Evolutionary conservation across 2,329 filamentous ascomycete genomes (phyloP).

Genomic region (Penicillium sp.): DNA sequence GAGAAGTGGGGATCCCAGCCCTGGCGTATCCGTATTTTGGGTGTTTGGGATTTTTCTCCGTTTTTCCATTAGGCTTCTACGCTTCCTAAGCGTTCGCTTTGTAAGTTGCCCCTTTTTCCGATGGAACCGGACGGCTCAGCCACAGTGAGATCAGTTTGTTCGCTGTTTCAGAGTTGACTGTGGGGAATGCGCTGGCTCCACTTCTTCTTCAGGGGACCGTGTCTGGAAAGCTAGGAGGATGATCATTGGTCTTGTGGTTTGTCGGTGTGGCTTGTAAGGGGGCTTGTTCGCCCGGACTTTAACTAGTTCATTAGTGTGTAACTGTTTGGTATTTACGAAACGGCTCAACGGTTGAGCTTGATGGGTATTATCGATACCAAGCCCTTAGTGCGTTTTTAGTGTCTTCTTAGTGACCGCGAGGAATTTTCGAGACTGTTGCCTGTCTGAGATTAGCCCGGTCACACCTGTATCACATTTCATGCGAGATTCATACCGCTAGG

Average conservation of each 20-base stretch:
- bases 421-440: constrained; percentile 2
- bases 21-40: neutral
- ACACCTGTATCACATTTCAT: neutral
- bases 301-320: neutral
- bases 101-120: constrained; percentile 1
- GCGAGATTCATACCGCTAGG: too few relatives aligned
- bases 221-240: constrained; percentile 2
- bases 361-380: neutral
- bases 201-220: constrained; percentile 13
- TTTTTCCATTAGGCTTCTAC: neutral
- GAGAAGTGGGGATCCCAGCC: neutral
- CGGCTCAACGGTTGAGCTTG: neutral
- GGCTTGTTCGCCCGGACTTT: neutral
- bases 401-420: neutral
- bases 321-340: neutral
- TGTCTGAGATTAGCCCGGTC: neutral
- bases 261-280: constrained; percentile 2
- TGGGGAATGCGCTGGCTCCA: constrained; percentile 18
- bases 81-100: neutral
- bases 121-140: constrained; percentile 13
- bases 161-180: constrained; percentile 24
- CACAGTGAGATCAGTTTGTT: constrained; percentile 18
- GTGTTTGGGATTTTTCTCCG: neutral
- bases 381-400: neutral
- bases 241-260: constrained; percentile 6